Base-by-base conservation (phyloP, 1,284 basidiomycete genomes). In the Ganoderma boninense region DNA sequence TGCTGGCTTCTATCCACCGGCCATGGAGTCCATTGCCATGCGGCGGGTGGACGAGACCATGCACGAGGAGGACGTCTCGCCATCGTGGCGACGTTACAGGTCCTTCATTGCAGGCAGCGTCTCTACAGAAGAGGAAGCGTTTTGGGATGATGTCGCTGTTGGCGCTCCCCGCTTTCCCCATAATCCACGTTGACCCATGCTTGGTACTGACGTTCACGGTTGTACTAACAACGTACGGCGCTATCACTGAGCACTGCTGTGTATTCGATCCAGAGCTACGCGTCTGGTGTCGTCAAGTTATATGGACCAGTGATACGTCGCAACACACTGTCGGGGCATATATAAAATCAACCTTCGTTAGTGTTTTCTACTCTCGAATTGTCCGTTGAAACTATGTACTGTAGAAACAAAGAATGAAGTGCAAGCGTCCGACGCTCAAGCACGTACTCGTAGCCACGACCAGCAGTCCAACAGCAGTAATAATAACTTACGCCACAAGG, bases 1-100 rank as follows among this genome's bases (percentile, higher is more conserved):
- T 13, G 65, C 69, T 1, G 73, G 73, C 11, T 78, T 73, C 59
- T 76, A 74, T 62, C 77, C 77, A 1, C 42, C 62, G n/a, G 74
- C 66, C 44, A 61, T 77, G 11, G 74, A 77, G 57, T 54, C 71
- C 2, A 46, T 68, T 11, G 56, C 57, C 16, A 68, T 69, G 67
- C 67, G 42, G 10, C 49, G 43, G 10, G 46, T 71, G 20, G 61
- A 64, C 1, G 38, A 44, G 20, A 56, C 61, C 13, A 10, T 66
- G 11, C 60, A 68, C n/a, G 10, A 29, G 2, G 18, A 56, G 14
- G 32, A 44, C 13, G 42, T 40, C 5, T 14, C 64, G 46, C 23
- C 46, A 49, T 49, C 46, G 1, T 66, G 70, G 70, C 8, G 46
- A 14, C 8, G 44, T 2, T 66, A 66, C 26, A 43, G 64, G 42